A percentile compares a stretch with the other conserved stretches of the same genome.
Evolutionary conservation across 345 rosid species (phyloP).

Genomic region (Acer yangbiense): DNA sequence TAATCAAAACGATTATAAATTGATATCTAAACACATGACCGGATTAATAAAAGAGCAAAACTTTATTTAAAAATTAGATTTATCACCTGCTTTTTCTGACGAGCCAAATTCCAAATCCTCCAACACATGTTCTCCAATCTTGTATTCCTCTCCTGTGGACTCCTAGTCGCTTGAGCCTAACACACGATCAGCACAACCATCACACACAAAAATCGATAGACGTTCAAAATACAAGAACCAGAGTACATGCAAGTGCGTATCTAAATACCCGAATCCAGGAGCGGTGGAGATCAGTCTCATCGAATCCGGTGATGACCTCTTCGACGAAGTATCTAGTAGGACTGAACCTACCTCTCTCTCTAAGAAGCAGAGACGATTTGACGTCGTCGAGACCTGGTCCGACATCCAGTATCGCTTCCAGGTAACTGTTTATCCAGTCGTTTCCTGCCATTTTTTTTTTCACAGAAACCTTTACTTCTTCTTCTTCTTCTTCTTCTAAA

Average conservation of each 20-base stretch:
- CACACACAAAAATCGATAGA: not conserved
- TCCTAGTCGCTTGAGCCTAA: constrained; percentile 96
- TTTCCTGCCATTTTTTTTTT: constrained; percentile 75
- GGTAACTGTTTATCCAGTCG: constrained; percentile 98
- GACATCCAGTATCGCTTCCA: constrained; percentile 98
- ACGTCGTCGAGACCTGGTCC: constrained; percentile 86
- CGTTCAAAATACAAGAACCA: not conserved
- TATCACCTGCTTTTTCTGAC: constrained; percentile 97
- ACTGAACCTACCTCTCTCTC: constrained; percentile 94
- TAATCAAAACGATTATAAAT: no score
- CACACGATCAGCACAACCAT: constrained; percentile 1
- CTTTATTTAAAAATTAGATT: not conserved
- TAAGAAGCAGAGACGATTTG: constrained; percentile 76
- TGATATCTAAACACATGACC: not conserved
- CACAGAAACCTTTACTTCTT: not conserved
- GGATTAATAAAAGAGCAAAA: not conserved
- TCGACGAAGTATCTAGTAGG: constrained; percentile 99
- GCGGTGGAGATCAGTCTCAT: constrained; percentile 97
- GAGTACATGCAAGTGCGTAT: not conserved
- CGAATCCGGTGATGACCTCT: constrained; percentile 92
- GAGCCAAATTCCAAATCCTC: constrained; percentile 99
- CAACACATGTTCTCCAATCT: constrained; percentile 99
- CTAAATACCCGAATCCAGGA: constrained; percentile 70
- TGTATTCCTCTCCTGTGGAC: constrained; percentile 97
- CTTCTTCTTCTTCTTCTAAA: not conserved